phyloP scores from a whole-genome alignment of 495 filamentous ascomycete species.

The Bombardia bombarda region DNA sequence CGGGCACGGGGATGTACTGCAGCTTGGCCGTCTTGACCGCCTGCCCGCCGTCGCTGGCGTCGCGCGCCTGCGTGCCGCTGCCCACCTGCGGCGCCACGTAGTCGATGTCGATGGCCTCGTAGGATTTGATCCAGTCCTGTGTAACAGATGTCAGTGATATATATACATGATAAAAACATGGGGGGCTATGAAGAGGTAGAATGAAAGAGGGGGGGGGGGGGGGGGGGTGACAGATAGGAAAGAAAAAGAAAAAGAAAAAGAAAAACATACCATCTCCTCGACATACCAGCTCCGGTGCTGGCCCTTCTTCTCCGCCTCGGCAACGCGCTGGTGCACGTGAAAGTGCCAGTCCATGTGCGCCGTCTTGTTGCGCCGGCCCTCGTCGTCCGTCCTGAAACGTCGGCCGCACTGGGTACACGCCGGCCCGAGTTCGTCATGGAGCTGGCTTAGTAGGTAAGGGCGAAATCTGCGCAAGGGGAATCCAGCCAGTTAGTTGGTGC shows the following conservation, averaged over 20 bases:
- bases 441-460: slow-evolving; percentile 56
- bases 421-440: slow-evolving; percentile 74
- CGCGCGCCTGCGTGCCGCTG: background rate
- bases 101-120: slow-evolving; percentile 64
- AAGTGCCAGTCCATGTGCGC: slow-evolving; percentile 98
- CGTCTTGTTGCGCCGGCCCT: slow-evolving; percentile 78
- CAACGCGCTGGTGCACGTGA: slow-evolving; percentile 79
- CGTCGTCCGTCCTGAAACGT: slow-evolving; percentile 67
- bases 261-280: slow-evolving; percentile 72
- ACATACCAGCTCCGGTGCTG: slow-evolving; percentile 83
- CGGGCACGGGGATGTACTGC: slow-evolving; percentile 75
- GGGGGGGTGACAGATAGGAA: background rate
- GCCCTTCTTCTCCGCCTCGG: slow-evolving; percentile 69
- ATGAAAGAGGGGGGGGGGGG: too few relatives aligned
- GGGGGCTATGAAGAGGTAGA: too few relatives aligned
- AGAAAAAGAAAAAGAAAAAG: background rate
- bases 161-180: too few relatives aligned
- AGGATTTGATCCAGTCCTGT: slow-evolving; percentile 80
- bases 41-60: background rate
- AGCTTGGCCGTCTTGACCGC: slow-evolving; percentile 41
- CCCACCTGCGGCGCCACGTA: slow-evolving; percentile 21
- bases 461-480: slow-evolving; percentile 53
- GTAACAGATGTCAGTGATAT: slow-evolving; percentile 16
- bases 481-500: slow-evolving; percentile 9
- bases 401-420: slow-evolving; percentile 87